Evolutionary conservation across 768 basidiomycete species (phyloP).

Genomic region (Tylopilus cervinicoccineus): DNA sequence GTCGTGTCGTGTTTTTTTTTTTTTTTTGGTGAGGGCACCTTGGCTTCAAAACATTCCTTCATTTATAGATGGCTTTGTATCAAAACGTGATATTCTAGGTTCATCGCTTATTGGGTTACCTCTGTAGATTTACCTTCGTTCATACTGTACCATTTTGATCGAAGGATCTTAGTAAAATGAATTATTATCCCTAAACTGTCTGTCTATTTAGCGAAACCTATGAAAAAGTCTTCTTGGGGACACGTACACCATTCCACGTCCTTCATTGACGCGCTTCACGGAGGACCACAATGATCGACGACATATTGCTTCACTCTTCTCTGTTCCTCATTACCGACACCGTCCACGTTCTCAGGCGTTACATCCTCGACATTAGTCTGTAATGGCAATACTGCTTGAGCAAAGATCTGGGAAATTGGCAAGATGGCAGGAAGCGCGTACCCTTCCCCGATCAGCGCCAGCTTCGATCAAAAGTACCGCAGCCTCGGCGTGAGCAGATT

Average conservation of each 20-base stretch:
- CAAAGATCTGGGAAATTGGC: background rate
- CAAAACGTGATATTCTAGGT: slow-evolving; percentile 1
- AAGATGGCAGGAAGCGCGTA: slow-evolving; percentile 37
- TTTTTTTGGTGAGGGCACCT: no score
- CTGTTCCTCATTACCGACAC: slow-evolving; percentile 88
- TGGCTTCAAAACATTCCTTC: background rate
- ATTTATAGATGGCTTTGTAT: slow-evolving; percentile 13
- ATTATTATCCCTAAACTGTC: background rate
- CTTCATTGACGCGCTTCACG: slow-evolving; percentile 7
- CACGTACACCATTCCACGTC: background rate
- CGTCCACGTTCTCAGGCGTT: slow-evolving; percentile 84
- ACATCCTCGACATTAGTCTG: slow-evolving; percentile 82
- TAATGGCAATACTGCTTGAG: background rate
- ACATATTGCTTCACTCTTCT: slow-evolving; percentile 75
- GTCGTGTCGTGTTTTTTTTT: background rate
- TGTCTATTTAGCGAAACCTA: slow-evolving; percentile 2
- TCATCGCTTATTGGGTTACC: background rate
- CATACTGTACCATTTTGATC: slow-evolving; percentile 9
- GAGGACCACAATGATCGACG: slow-evolving; percentile 59
- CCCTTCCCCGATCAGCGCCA: slow-evolving; percentile 87
- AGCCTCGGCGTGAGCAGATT: slow-evolving; percentile 89
- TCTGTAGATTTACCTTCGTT: slow-evolving; percentile 7
- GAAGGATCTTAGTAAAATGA: slow-evolving; percentile 1
- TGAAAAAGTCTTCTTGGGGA: background rate
- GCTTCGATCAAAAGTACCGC: slow-evolving; percentile 92